phyloP scores from a whole-genome alignment of 331 rosid genomes.

The Dryas integrifolia region DNA sequence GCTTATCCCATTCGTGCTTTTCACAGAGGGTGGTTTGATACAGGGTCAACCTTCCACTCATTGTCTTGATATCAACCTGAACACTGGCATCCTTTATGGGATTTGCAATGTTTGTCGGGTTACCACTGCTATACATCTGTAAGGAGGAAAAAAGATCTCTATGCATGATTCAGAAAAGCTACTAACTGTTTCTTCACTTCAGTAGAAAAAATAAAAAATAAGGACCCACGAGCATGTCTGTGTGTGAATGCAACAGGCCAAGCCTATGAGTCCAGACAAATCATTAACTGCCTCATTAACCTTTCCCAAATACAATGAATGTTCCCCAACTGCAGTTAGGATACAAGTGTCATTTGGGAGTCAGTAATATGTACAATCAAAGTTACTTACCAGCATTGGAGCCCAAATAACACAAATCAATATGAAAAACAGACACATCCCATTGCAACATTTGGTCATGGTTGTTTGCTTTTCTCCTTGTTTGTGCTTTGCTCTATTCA shows the following conservation, averaged over 20 bases:
- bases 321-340: not conserved
- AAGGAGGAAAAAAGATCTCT: constrained; percentile 17
- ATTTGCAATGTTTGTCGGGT: constrained; percentile 95
- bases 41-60: constrained; percentile 76
- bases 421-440: constrained; percentile 86
- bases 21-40: constrained; percentile 89
- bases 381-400: constrained; percentile 89
- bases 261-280: not conserved
- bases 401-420: constrained; percentile 96
- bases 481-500: constrained; percentile 87
- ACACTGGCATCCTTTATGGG: constrained; percentile 92
- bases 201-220: not conserved
- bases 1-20: constrained; percentile 58
- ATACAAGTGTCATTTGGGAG: constrained; percentile 5
- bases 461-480: constrained; percentile 84
- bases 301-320: not conserved
- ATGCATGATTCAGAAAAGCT: not conserved
- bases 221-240: not conserved
- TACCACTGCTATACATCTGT: constrained; percentile 99
- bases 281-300: not conserved
- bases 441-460: constrained; percentile 95
- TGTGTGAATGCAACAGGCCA: not conserved
- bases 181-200: not conserved
- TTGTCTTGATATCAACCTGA: constrained; percentile 79
- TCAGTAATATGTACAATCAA: not conserved